Evolutionary conservation across 805 yeast genomes (phyloP), one percentile per base, ranked within the genome.

Genomic region (Grigorovia jiainica): DNA sequence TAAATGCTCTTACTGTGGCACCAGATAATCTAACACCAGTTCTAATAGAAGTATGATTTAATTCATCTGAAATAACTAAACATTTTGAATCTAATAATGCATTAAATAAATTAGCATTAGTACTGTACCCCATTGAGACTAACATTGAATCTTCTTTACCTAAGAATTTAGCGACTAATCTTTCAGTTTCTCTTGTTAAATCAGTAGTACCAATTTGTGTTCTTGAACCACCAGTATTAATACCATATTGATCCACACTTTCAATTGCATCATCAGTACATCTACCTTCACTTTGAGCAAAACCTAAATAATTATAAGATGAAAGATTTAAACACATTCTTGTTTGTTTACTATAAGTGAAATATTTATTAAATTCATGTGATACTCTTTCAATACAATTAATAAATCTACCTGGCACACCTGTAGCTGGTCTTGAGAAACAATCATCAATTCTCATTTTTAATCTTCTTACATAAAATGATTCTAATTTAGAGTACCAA

Each of bases 11-110:
- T 42, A 92, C 95, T 7, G 87, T 80, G 18, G 96, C 95, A 35
- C 97, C 96, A 5, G 95, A 79, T 33, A 86, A 67, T 60, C 98
- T 78, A 40, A 90, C 82, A 50, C 99, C 99, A 45, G 90, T 86
- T 61, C 99, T 78, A 51, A 90, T 87, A 1, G 97, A 87, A 4
- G 96, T 87, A 63, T 92, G 99, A 62, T 92, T 92, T 54, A 92
- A 73, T 55, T 89, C 90, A 67, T 92, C 99, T 13, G 95, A 83
- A 39, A 92, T 83, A 39, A 94, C 90, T 43, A 94, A 73, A 57
- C 95, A 87, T 58, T 86, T 82, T 47, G 85, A 75, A 64, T 89
- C 95, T 34, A 86, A 83, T 40, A 92, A 66, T 2, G 95, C 76
- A 23, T 87, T 70, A 59, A 92, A 90, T 42, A 92, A 69, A 53